Evolutionary conservation across 441 rosid genomes (phyloP), one percentile per base, ranked within the genome.

Genomic region (Brassica hybrid): DNA sequence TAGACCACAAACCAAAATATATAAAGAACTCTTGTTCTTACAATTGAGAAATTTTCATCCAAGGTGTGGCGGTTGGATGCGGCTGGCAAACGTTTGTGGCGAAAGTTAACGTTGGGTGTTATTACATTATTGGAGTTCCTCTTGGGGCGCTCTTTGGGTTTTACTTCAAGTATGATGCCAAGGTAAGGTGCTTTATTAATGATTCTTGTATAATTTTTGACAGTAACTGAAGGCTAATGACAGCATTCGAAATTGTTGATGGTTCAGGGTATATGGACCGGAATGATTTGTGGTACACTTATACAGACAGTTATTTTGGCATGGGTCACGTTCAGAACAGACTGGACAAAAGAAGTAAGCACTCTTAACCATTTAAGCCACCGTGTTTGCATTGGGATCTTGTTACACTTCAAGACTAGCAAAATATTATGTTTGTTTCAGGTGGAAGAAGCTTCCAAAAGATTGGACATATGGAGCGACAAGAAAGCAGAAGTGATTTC

Each of bases 81-180:
- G 94, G 91, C 25, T 88, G 94, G 94, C 91, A 88, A 83, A 59
- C 81, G 6, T 83, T 81, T 70, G 94, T 89, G 5, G 94, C 94
- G 0, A 88, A 86, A 61, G 85, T 89, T 9, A 89, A 89, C 7
- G 71, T 89, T 0, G 91, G 85, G 9, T 89, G 94, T 36, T 89
- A 85, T 27, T 88, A 88, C 59, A 64, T 78, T 16, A 79, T 89
- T 1, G 94, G 91, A 2, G 30, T 89, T 9, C 94, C 94, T 19
- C 71, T 88, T 61, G 94, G 90, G 1, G 77, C 72, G 72, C 77
- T 88, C 56, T 69, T 88, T 25, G 94, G 94, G 2, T 88, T 89
- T 62, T 85, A 86, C 81, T 87, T 82, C 71, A 79, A 85, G 0
- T 79, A 83, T 8, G 91, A 82, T 60, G 94, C 91, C 27, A 88